Evolutionary conservation across 2,329 filamentous ascomycete species (phyloP).

Genomic region (Pseudogymnoascus sp.): DNA sequence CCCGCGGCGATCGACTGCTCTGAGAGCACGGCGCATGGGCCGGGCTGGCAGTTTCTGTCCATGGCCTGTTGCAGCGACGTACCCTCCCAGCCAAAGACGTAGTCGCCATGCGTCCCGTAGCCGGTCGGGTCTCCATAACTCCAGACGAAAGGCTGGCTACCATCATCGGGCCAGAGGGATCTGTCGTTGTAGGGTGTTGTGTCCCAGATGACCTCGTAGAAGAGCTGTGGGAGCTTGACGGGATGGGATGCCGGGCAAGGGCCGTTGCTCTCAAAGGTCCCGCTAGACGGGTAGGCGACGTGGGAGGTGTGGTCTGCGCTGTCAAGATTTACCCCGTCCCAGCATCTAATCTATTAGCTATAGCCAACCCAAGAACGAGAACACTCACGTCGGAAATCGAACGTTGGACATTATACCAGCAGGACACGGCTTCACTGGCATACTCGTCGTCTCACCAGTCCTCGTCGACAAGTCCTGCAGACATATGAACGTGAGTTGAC

Average conservation of each 20-base stretch:
- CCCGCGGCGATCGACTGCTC: slow-evolving; percentile 37
- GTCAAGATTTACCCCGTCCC: slow-evolving; percentile 21
- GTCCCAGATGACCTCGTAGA: slow-evolving; percentile 43
- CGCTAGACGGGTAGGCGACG: slow-evolving; percentile 22
- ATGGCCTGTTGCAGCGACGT: slow-evolving; percentile 40
- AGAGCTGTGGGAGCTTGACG: slow-evolving; percentile 40
- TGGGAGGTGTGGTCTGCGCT: slow-evolving; percentile 17
- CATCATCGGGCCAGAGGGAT: slow-evolving; percentile 36
- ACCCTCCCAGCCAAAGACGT: slow-evolving; percentile 43
- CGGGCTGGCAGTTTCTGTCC: slow-evolving; percentile 39
- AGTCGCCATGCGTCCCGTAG: slow-evolving; percentile 42
- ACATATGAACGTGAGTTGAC: slow-evolving; percentile 37
- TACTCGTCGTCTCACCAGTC: slow-evolving; percentile 30
- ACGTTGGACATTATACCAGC: slow-evolving; percentile 27
- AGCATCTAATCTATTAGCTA: slow-evolving; percentile 13
- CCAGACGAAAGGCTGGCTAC: slow-evolving; percentile 36
- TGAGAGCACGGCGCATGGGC: slow-evolving; percentile 37
- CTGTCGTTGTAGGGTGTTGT: slow-evolving; percentile 34
- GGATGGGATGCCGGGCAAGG: slow-evolving; percentile 28
- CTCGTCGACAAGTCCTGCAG: slow-evolving; percentile 31
- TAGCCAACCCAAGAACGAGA: not conserved
- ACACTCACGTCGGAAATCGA: slow-evolving; percentile 22
- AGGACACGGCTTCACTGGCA: slow-evolving; percentile 27
- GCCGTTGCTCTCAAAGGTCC: slow-evolving; percentile 15
- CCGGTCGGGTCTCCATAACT: slow-evolving; percentile 36